Percentiles rank a stretch among this genome's conserved stretches.
Conservation (phyloP, 2,329 filamentous ascomycete species). For the Talaromyces pinophilus region DNA sequence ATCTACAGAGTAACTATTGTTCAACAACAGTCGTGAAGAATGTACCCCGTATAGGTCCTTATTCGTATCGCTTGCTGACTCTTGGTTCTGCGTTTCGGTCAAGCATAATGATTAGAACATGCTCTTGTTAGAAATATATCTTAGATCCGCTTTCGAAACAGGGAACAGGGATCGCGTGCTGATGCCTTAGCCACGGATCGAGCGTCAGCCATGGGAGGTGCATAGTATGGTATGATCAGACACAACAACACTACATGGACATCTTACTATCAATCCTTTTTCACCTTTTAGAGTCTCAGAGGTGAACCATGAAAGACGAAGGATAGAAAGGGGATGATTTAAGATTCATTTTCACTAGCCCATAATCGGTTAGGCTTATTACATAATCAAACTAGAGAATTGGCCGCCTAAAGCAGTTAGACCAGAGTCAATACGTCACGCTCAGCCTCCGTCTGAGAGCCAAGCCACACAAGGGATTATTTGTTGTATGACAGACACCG, state of each 20-base stretch:
- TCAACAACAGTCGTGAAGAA: background rate
- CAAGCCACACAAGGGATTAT: slow-evolving; percentile 7
- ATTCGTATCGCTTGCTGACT: background rate
- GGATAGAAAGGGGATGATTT: background rate
- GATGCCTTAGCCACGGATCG: background rate
- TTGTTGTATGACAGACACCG: background rate
- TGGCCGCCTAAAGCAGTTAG: background rate
- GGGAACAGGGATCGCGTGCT: background rate
- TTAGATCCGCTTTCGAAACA: background rate
- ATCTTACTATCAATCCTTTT: too few relatives aligned
- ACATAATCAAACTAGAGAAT: background rate
- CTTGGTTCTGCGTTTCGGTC: background rate
- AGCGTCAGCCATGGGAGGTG: background rate
- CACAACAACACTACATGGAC: background rate
- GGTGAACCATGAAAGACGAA: background rate
- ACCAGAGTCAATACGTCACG: background rate
- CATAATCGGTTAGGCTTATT: background rate
- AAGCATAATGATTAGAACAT: background rate
- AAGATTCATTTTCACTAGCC: background rate
- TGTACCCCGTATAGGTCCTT: background rate
- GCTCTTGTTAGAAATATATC: background rate
- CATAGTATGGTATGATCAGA: background rate
- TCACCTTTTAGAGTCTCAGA: too few relatives aligned
- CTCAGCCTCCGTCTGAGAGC: slow-evolving; percentile 9
- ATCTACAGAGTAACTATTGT: background rate